These are phyloP conservation scores for Withania somnifera DNA, from an alignment of 305 asterid species.

Conservation along the genomic window DNA sequence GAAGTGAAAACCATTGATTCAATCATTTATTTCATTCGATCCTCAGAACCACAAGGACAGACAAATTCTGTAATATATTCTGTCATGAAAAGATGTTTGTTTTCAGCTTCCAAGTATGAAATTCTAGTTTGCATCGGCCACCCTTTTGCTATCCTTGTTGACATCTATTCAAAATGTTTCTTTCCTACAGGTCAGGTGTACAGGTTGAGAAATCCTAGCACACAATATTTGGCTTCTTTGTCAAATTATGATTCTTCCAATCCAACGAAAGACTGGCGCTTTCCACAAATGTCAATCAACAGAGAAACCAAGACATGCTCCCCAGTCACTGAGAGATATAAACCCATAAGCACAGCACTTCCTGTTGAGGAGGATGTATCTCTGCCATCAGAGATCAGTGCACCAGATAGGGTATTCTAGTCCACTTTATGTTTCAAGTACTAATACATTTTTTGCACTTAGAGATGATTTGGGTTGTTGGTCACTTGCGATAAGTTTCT, in stretches of 20 bases:
- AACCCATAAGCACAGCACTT: conserved; percentile 26
- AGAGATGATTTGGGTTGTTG: background rate
- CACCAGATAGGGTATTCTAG: conserved; percentile 29
- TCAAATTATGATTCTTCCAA: conserved; percentile 61
- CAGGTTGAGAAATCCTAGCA: conserved; percentile 71
- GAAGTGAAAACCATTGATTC: background rate
- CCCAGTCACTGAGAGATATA: conserved; percentile 18
- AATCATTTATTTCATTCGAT: background rate
- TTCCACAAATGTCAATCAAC: conserved; percentile 47
- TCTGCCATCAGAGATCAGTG: conserved; percentile 16
- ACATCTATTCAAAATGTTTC: background rate
- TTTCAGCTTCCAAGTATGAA: background rate
- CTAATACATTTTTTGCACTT: background rate
- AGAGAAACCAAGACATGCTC: conserved; percentile 18
- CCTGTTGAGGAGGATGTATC: conserved; percentile 21
- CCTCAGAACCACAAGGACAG: background rate
- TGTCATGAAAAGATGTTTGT: background rate
- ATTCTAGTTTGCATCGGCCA: background rate
- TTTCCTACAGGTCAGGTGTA: conserved; percentile 56
- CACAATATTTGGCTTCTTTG: conserved; percentile 49
- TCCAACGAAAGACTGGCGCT: conserved; percentile 79
- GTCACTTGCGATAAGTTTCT: background rate
- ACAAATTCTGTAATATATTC: background rate
- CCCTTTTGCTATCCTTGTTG: background rate
- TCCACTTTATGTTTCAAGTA: background rate